A percentile compares a stretch with the other conserved stretches of the same genome.
Conservation (phyloP, 257 asterid genomes). For the Ocimum tenuiflorum region DNA sequence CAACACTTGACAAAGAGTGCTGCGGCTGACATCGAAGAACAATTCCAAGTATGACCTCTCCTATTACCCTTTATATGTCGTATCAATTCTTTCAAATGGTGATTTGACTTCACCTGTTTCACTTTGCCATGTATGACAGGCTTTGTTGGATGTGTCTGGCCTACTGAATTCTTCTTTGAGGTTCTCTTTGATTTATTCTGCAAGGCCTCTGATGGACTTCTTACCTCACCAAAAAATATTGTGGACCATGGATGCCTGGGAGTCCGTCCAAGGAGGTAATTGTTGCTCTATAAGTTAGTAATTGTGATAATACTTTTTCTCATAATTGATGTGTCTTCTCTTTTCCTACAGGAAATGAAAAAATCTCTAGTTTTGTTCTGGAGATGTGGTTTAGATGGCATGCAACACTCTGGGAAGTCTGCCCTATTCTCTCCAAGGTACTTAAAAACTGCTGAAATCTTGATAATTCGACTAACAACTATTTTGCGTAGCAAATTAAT, state of each 20-base stretch:
- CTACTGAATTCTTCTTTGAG: conserved; percentile 41
- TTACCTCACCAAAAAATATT: conserved; percentile 65
- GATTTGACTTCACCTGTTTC: conserved; percentile 1
- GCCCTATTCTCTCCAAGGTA: conserved; percentile 49
- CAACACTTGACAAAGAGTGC: conserved; percentile 42
- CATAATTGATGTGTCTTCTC: conserved; percentile 15
- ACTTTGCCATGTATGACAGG: conserved; percentile 37
- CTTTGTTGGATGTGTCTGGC: conserved; percentile 35
- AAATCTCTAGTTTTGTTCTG: conserved; percentile 49
- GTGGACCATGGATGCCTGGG: conserved; percentile 80
- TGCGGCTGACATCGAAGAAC: conserved; percentile 43
- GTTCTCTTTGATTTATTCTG: conserved; percentile 51
- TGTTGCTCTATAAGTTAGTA: conserved; percentile 19
- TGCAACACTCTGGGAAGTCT: conserved; percentile 56
- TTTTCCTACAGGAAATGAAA: conserved; percentile 38
- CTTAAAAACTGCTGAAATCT: conserved; percentile 1
- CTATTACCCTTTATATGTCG: neutral
- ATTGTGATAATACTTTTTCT: neutral
- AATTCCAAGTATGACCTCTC: conserved; percentile 32
- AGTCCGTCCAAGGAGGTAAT: conserved; percentile 40
- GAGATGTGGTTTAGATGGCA: conserved; percentile 97
- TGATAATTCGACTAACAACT: neutral
- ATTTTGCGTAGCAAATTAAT: neutral
- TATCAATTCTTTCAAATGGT: neutral
- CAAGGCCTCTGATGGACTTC: conserved; percentile 75